Percentiles rank a stretch among this genome's conserved stretches.
These are phyloP conservation scores for Epichloe hybrida DNA, from an alignment of 2,329 filamentous ascomycete species.

Conservation along the genomic window DNA sequence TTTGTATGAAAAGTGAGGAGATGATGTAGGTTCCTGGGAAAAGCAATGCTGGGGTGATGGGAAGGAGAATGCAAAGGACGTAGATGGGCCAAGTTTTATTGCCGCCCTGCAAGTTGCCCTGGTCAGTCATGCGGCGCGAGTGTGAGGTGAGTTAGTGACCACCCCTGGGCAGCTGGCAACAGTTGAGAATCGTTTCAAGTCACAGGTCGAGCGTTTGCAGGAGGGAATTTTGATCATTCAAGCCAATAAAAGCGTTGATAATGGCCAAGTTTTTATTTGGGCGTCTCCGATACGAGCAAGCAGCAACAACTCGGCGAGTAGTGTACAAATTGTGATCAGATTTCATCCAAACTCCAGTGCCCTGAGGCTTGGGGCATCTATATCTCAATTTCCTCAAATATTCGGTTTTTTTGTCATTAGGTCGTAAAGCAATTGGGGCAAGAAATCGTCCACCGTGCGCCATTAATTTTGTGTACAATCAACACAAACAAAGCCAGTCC, in stretches of 20 bases:
- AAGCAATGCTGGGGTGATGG: not conserved
- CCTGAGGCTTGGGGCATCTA: not conserved
- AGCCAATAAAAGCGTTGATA: not conserved
- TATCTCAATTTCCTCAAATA: not conserved
- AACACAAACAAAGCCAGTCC: not conserved
- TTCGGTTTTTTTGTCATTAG: slow-evolving; percentile 13
- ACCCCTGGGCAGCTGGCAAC: not conserved
- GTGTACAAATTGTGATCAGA: slow-evolving; percentile 1
- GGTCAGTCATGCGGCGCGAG: not conserved
- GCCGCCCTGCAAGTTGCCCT: not conserved
- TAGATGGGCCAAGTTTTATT: not conserved
- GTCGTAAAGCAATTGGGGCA: slow-evolving; percentile 13
- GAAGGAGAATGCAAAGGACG: no score
- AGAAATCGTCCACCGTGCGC: slow-evolving; percentile 2
- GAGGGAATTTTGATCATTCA: not conserved
- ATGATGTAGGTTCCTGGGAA: not conserved
- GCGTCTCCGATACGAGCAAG: not conserved
- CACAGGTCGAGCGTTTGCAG: not conserved
- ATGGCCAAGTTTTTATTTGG: not conserved
- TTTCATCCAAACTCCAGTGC: not conserved
- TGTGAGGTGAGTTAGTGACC: not conserved
- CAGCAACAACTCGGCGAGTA: not conserved
- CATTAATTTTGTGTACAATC: slow-evolving; percentile 3
- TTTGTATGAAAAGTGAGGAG: not conserved
- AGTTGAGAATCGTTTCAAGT: not conserved